phyloP scores from a whole-genome alignment of 805 yeast genomes.

The Pichia occidentalis region DNA sequence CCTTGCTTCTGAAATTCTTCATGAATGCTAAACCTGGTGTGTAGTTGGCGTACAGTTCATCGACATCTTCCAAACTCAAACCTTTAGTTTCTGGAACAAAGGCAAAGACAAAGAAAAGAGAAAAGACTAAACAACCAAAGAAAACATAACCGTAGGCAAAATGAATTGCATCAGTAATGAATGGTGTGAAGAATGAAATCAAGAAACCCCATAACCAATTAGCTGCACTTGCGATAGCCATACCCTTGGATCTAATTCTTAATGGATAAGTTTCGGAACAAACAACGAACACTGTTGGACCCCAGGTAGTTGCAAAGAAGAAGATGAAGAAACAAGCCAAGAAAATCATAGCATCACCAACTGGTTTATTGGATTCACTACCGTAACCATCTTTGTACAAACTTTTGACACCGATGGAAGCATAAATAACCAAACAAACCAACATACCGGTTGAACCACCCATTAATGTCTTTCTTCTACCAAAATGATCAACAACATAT shows the following conservation, averaged over 20 bases:
- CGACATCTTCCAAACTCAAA: constrained; percentile 49
- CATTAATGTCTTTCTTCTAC: constrained; percentile 46
- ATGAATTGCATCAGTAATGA: constrained; percentile 46
- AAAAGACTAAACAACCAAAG: constrained; percentile 48
- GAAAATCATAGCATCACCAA: constrained; percentile 58
- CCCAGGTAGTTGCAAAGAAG: constrained; percentile 72
- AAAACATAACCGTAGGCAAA: constrained; percentile 54
- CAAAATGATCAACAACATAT: constrained; percentile 46
- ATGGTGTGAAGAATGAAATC: constrained; percentile 53
- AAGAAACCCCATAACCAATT: constrained; percentile 60
- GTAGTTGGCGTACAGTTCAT: constrained; percentile 38
- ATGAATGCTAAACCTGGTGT: constrained; percentile 29
- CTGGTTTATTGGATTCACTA: constrained; percentile 38
- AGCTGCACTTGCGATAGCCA: constrained; percentile 59
- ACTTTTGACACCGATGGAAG: constrained; percentile 51
- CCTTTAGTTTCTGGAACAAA: constrained; percentile 53
- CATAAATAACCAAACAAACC: constrained; percentile 50
- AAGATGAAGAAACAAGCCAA: constrained; percentile 58
- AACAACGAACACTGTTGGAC: constrained; percentile 61
- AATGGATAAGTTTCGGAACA: constrained; percentile 65
- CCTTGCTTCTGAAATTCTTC: constrained; percentile 25
- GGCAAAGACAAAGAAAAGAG: constrained; percentile 47
- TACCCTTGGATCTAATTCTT: constrained; percentile 54
- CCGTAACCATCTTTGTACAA: constrained; percentile 37
- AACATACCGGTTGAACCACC: constrained; percentile 49